Conservation (phyloP, 257 asterid genomes). For the Coffea eugenioides region DNA sequence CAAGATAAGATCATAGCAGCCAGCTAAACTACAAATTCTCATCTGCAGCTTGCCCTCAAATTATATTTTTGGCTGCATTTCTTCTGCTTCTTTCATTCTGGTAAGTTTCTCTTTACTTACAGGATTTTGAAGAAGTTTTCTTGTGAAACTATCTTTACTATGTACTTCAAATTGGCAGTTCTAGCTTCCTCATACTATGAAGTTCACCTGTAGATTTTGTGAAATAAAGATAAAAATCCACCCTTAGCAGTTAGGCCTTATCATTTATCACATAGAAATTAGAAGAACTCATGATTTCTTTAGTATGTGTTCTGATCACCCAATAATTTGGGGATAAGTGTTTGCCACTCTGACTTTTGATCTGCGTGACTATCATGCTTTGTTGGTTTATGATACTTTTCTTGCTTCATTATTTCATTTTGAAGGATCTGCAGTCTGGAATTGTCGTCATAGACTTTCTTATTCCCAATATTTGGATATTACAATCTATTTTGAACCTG, state of each 20-base stretch:
- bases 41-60: constrained; percentile 82
- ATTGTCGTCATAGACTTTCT: background rate
- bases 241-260: background rate
- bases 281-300: background rate
- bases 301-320: background rate
- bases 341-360: background rate
- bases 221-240: background rate
- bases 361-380: background rate
- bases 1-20: constrained; percentile 13
- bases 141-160: background rate
- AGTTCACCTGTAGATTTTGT: background rate
- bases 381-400: background rate
- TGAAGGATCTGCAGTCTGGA: background rate
- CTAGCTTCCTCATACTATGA: background rate
- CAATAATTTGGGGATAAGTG: background rate
- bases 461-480: background rate
- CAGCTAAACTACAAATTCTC: constrained; percentile 15
- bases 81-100: constrained; percentile 88
- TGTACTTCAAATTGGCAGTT: background rate
- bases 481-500: background rate
- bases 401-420: background rate
- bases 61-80: constrained; percentile 77
- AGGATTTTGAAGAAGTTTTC: background rate
- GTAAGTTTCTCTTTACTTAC: constrained; percentile 41
- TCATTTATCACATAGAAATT: background rate